Percentiles rank a stretch among this genome's conserved stretches.
These are phyloP conservation scores for Cryomyces antarcticus DNA, from an alignment of 495 filamentous ascomycete species.

Conservation along the genomic window DNA sequence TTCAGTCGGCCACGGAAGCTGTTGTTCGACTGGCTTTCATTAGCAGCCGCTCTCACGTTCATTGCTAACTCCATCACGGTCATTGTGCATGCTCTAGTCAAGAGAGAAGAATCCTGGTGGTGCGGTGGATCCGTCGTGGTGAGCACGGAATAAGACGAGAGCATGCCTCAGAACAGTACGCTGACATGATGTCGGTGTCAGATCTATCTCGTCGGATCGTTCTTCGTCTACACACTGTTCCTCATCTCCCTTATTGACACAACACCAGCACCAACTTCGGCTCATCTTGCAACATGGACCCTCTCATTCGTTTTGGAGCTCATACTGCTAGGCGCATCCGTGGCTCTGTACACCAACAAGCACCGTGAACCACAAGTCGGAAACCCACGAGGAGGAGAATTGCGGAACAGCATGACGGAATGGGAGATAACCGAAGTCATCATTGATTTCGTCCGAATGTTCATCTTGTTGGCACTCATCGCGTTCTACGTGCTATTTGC, in stretches of 20 bases:
- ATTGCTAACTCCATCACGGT: slow-evolving; percentile 54
- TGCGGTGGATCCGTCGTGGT: slow-evolving; percentile 70
- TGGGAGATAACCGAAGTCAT: slow-evolving; percentile 48
- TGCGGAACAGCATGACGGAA: slow-evolving; percentile 30
- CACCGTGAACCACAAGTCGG: slow-evolving; percentile 39
- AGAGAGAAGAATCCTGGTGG: slow-evolving; percentile 63
- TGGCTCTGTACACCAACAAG: slow-evolving; percentile 35
- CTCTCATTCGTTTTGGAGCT: slow-evolving; percentile 46
- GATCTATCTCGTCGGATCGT: slow-evolving; percentile 66
- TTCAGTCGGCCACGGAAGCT: slow-evolving; percentile 39
- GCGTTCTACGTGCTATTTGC: slow-evolving; percentile 39
- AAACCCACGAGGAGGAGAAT: slow-evolving; percentile 20
- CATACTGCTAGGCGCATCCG: slow-evolving; percentile 41
- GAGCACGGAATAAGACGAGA: slow-evolving; percentile 13
- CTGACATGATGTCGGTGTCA: slow-evolving; percentile 13
- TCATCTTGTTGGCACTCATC: slow-evolving; percentile 36
- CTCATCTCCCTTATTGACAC: slow-evolving; percentile 68
- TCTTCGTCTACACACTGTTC: slow-evolving; percentile 51
- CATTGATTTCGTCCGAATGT: slow-evolving; percentile 35
- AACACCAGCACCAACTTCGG: slow-evolving; percentile 46
- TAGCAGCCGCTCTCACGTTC: slow-evolving; percentile 46
- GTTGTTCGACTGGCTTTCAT: slow-evolving; percentile 55
- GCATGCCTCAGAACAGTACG: too few relatives aligned
- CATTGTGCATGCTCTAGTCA: slow-evolving; percentile 50
- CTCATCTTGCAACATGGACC: slow-evolving; percentile 56